Conservation (phyloP, 345 rosid species). For the Bruguiera gymnorhiza region DNA sequence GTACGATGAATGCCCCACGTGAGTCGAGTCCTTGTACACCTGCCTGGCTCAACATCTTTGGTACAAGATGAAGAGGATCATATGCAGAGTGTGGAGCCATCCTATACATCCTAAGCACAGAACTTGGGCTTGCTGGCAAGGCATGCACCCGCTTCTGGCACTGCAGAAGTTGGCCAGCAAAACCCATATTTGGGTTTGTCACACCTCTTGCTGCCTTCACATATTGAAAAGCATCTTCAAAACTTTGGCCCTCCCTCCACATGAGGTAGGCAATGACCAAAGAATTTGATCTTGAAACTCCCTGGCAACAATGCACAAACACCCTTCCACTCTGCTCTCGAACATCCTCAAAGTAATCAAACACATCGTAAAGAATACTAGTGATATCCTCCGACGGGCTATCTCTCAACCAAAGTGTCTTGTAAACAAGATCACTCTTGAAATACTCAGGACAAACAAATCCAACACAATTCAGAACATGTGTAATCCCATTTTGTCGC, state of each 20-base stretch:
- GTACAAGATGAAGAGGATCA: constrained; percentile 73
- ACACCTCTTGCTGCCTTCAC: constrained; percentile 73
- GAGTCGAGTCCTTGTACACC: constrained; percentile 50
- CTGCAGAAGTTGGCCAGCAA: constrained; percentile 72
- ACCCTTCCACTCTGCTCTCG: constrained; percentile 65
- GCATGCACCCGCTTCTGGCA: constrained; percentile 76
- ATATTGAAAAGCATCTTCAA: constrained; percentile 65
- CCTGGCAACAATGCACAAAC: constrained; percentile 70
- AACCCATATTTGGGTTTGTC: constrained; percentile 72
- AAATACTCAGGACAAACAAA: constrained; percentile 74
- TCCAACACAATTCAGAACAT: constrained; percentile 70
- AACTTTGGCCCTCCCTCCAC: constrained; percentile 78
- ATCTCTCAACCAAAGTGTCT: constrained; percentile 73
- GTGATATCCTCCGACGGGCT: constrained; percentile 71
- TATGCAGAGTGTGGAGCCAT: constrained; percentile 79
- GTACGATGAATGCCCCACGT: constrained; percentile 63
- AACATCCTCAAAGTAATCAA: constrained; percentile 78
- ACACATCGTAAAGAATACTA: constrained; percentile 67
- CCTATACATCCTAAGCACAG: constrained; percentile 55
- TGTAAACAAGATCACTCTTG: constrained; percentile 67
- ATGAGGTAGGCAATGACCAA: constrained; percentile 72
- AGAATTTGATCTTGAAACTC: constrained; percentile 63
- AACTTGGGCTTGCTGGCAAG: constrained; percentile 54
- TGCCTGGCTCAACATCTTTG: constrained; percentile 51
- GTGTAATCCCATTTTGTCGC: constrained; percentile 64